Evolutionary conservation across 2,329 filamentous ascomycete genomes (phyloP).

Genomic region (Cylindrodendrum hubeiense): DNA sequence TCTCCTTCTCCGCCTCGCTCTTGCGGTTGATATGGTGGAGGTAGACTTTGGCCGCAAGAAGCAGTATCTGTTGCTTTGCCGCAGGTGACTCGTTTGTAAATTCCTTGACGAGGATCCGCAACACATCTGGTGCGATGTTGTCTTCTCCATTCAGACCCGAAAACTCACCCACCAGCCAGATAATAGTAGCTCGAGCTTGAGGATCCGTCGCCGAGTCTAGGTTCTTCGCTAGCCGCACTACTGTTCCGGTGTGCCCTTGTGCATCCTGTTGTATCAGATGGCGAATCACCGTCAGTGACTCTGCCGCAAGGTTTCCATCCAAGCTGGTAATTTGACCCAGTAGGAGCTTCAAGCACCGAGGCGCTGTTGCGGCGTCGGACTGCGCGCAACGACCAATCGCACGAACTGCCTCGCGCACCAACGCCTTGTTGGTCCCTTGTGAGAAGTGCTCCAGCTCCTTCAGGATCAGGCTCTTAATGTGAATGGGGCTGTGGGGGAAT

Average conservation of each 20-base stretch:
- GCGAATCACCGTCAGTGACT: constrained; percentile 93
- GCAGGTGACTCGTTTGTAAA: constrained; percentile 87
- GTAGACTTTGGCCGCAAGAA: constrained; percentile 97
- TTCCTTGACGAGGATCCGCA: constrained; percentile 87
- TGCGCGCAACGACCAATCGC: constrained; percentile 96
- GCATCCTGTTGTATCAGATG: constrained; percentile 96
- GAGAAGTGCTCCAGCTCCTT: constrained; percentile 96
- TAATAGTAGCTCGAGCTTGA: constrained; percentile 90
- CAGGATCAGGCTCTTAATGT: constrained; percentile 87
- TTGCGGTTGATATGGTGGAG: constrained; percentile 84
- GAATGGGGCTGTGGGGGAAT: constrained; percentile 83
- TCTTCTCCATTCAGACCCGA: constrained; percentile 82
- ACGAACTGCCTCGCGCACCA: constrained; percentile 90
- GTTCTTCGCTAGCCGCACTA: constrained; percentile 90
- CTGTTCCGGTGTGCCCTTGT: constrained; percentile 82
- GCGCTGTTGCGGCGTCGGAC: constrained; percentile 76
- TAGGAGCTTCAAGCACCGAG: constrained; percentile 84
- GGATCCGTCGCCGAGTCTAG: constrained; percentile 90
- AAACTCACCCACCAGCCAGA: constrained; percentile 98
- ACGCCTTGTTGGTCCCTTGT: constrained; percentile 75
- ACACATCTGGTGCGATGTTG: constrained; percentile 92
- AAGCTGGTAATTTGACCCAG: constrained; percentile 89
- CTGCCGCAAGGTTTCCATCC: constrained; percentile 89
- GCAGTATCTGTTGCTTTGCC: constrained; percentile 90
- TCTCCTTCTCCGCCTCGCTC: constrained; percentile 55